These are phyloP conservation scores for Teratosphaeria pseudoeucalypti DNA, from an alignment of 2,329 filamentous ascomycete genomes.

Conservation along the genomic window DNA sequence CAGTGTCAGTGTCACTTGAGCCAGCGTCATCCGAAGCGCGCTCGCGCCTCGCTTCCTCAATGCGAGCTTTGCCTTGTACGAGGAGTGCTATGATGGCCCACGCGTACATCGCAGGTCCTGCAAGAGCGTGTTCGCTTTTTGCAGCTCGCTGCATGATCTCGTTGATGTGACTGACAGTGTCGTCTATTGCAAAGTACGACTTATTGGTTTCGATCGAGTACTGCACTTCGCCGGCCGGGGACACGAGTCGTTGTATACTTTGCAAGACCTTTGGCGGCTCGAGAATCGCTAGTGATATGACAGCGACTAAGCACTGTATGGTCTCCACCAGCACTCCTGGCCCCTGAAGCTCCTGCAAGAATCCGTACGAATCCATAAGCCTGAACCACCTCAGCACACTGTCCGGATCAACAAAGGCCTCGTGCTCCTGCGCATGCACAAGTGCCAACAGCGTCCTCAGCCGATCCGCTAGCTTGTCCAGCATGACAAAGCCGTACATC, in stretches of 20 bases:
- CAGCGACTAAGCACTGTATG: slow-evolving; percentile 58
- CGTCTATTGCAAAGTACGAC: slow-evolving; percentile 58
- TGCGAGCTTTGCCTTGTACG: slow-evolving; percentile 43
- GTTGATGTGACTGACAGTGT: slow-evolving; percentile 63
- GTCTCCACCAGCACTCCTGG: slow-evolving; percentile 34
- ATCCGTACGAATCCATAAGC: slow-evolving; percentile 57
- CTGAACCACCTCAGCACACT: slow-evolving; percentile 62
- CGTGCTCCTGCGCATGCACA: slow-evolving; percentile 24
- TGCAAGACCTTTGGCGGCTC: slow-evolving; percentile 52
- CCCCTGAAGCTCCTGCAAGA: slow-evolving; percentile 54
- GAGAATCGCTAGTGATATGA: slow-evolving; percentile 62
- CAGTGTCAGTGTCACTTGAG: slow-evolving; percentile 9
- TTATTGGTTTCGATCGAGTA: slow-evolving; percentile 23
- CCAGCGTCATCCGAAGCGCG: slow-evolving; percentile 2
- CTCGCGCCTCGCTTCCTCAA: slow-evolving; percentile 1
- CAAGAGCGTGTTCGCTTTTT: slow-evolving; percentile 46
- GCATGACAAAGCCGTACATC: slow-evolving; percentile 35
- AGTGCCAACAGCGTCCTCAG: slow-evolving; percentile 44
- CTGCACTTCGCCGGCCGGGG: slow-evolving; percentile 27
- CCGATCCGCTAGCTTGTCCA: slow-evolving; percentile 46
- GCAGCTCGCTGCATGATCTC: slow-evolving; percentile 55
- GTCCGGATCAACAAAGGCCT: slow-evolving; percentile 21
- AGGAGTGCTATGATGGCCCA: slow-evolving; percentile 70
- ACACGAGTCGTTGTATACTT: not conserved
- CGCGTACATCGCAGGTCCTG: slow-evolving; percentile 64